Evolutionary conservation across 257 asterid genomes (phyloP), one percentile per base, ranked within the genome.

Genomic region (Salvia rosmarinus): DNA sequence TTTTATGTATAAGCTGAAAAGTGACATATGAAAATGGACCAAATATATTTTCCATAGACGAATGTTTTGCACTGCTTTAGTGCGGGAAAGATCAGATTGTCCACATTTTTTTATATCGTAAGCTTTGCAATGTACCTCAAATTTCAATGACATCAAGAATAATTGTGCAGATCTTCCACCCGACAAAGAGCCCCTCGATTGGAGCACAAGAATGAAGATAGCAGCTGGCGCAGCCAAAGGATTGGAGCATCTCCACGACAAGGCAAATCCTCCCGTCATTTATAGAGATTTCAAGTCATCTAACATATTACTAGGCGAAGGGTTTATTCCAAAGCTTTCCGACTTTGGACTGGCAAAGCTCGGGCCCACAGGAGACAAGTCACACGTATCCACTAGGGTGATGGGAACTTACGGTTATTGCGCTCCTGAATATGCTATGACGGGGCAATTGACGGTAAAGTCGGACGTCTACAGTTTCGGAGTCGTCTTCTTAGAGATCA

Each of bases 151-250:
- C 35, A 52, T 63, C 52, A 60, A 65, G 52, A 54, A 69, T 65
- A 8, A 17, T 17, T 65, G 20, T 64, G 32, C 84, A 91, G 99
- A 95, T 85, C 94, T 91, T 75, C 97, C 96, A 50, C 94, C 84
- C 0, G 97, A 88, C 50, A 85, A 84, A 71, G 94, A 91, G 81
- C 85, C 97, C n/a, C 86, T 95, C 14, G 98, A 95, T 78, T 95
- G 99, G 99, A 91, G 80, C 90, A 95, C 96, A 28, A 83, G 99
- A 84, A 95, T 95, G 98, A 91, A 86, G 84, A 95, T 95, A 74
- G 98, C 99, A 23, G 96, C 98, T 12, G 99, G 99, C 50, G 99
- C 99, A n/a, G 98, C 99, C 28, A 89, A 80, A 83, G 99, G 99
- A 40, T 79, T 95, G 89, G 99, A 95, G 83, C 79, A 88, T 78